phyloP scores from a whole-genome alignment of 768 basidiomycete genomes.

The Mycena vitilis region DNA sequence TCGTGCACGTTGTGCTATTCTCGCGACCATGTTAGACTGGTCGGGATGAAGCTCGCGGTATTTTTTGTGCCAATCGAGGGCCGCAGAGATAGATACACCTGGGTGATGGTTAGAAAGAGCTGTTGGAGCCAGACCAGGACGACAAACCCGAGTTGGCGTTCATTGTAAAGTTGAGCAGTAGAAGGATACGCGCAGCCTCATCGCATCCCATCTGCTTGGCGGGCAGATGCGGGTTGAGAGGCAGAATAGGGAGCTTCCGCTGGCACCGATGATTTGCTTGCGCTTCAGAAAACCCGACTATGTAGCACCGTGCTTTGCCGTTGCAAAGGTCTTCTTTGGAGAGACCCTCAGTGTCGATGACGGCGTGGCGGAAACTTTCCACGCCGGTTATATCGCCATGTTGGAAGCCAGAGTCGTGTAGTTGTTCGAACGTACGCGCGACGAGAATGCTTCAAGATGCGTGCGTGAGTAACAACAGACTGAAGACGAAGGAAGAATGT shows the following conservation, averaged over 20 bases:
- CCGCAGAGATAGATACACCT: neutral
- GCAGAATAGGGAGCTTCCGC: slow-evolving; percentile 18
- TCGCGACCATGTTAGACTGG: neutral
- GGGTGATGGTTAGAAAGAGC: neutral
- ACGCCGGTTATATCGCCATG: neutral
- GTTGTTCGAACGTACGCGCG: slow-evolving; percentile 12
- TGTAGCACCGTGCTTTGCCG: slow-evolving; percentile 19
- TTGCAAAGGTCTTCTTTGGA: neutral
- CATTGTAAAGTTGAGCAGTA: neutral
- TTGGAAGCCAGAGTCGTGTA: slow-evolving; percentile 12
- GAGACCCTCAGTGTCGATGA: slow-evolving; percentile 14
- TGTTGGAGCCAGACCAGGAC: neutral
- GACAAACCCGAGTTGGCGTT: neutral
- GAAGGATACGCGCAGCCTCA: neutral
- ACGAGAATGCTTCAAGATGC: slow-evolving; percentile 5
- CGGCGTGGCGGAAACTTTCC: neutral
- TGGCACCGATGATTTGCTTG: slow-evolving; percentile 10
- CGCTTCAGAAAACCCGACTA: slow-evolving; percentile 19
- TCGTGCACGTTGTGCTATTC: slow-evolving; percentile 15
- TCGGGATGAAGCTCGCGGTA: slow-evolving; percentile 16
- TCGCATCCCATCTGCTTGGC: neutral
- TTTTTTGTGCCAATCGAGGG: slow-evolving; percentile 17
- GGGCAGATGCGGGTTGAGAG: neutral
- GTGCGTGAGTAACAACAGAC: no score
- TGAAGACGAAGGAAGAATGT: no score